These are phyloP conservation scores for Penicillium sp. DNA, from an alignment of 2,329 filamentous ascomycete species.

Conservation along the genomic window DNA sequence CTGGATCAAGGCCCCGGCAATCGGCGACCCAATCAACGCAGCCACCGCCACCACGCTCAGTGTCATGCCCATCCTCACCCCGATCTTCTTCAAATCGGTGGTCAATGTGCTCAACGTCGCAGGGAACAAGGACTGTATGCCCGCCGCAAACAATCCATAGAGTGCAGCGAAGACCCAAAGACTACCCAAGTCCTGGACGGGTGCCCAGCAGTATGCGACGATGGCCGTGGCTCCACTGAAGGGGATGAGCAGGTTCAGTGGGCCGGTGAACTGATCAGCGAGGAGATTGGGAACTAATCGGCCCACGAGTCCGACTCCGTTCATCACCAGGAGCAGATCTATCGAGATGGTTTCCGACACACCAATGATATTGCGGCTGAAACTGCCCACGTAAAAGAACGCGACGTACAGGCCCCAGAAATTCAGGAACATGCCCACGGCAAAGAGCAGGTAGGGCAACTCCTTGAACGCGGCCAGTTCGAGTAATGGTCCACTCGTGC, in stretches of 20 bases:
- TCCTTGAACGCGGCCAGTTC: slow-evolving; percentile 58
- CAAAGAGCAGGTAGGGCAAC: slow-evolving; percentile 50
- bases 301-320: slow-evolving; percentile 63
- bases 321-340: slow-evolving; percentile 66
- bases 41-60: slow-evolving; percentile 59
- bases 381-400: slow-evolving; percentile 54
- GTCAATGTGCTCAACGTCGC: slow-evolving; percentile 62
- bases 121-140: slow-evolving; percentile 69
- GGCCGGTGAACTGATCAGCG: slow-evolving; percentile 61
- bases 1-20: slow-evolving; percentile 58
- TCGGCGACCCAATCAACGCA: slow-evolving; percentile 58
- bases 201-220: slow-evolving; percentile 61
- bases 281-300: slow-evolving; percentile 62
- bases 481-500: slow-evolving; percentile 55
- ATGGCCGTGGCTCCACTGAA: slow-evolving; percentile 48
- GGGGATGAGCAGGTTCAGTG: slow-evolving; percentile 64
- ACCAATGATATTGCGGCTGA: slow-evolving; percentile 45
- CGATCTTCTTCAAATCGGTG: slow-evolving; percentile 56
- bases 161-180: slow-evolving; percentile 66
- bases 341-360: slow-evolving; percentile 54
- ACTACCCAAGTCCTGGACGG: slow-evolving; percentile 53
- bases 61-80: slow-evolving; percentile 62
- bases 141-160: slow-evolving; percentile 67
- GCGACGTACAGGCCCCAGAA: slow-evolving; percentile 60
- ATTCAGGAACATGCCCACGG: slow-evolving; percentile 49